These are phyloP conservation scores for Pleurotus pulmonarius DNA, from an alignment of 768 basidiomycete species.

Conservation along the genomic window DNA sequence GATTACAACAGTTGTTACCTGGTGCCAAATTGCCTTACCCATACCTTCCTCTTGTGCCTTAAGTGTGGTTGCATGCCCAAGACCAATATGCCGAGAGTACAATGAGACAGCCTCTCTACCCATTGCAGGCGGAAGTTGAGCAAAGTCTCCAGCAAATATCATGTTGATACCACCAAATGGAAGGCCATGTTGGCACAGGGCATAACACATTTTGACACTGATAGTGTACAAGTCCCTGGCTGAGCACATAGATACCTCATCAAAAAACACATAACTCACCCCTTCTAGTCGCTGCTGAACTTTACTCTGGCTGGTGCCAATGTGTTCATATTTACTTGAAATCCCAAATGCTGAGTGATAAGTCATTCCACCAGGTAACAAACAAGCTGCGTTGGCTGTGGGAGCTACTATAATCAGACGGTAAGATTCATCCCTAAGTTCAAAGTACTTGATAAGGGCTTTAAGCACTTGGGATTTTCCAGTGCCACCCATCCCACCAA, in stretches of 20 bases:
- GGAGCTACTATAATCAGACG: conserved; percentile 21
- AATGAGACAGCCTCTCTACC: conserved; percentile 15
- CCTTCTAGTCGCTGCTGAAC: conserved; percentile 14
- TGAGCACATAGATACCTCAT: conserved; percentile 39
- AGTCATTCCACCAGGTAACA: conserved; percentile 20
- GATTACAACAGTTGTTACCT: conserved; percentile 28
- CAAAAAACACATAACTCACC: conserved; percentile 33
- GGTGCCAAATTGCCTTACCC: conserved; percentile 20
- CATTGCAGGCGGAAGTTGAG: conserved; percentile 21
- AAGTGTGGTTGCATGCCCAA: neutral
- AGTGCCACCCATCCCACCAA: conserved; percentile 30
- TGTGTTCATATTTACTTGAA: neutral
- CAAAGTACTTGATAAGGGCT: conserved; percentile 20
- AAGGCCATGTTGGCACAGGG: conserved; percentile 10
- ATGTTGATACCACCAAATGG: conserved; percentile 33
- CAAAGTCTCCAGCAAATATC: conserved; percentile 38
- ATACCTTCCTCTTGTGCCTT: conserved; percentile 17
- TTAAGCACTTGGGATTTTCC: conserved; percentile 29
- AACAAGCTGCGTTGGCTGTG: conserved; percentile 21
- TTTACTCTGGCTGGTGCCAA: neutral
- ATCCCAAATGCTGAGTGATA: conserved; percentile 17
- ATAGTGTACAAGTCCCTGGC: conserved; percentile 29
- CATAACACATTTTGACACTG: conserved; percentile 17
- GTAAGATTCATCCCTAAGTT: conserved; percentile 20
- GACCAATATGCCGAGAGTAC: conserved; percentile 10